Evolutionary conservation across 495 filamentous ascomycete species (phyloP).

Genomic region (Glarea lozoyensis): DNA sequence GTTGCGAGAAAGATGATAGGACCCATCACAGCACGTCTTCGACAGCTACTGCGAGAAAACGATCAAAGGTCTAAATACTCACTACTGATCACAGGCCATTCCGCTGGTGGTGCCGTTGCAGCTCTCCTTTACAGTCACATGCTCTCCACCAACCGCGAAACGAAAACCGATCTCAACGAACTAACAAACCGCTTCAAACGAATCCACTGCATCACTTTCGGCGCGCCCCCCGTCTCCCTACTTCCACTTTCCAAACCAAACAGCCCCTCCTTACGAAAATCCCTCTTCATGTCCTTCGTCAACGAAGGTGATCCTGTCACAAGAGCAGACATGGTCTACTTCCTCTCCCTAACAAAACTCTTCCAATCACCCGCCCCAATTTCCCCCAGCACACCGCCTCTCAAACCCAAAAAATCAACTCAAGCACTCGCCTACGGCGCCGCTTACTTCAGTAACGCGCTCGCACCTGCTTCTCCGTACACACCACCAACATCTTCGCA

Average conservation of each 20-base stretch:
- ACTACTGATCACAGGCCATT: constrained; percentile 75
- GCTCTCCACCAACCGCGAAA: constrained; percentile 43
- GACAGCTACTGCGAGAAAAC: constrained; percentile 58
- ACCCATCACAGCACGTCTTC: constrained; percentile 59
- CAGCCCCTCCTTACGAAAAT: constrained; percentile 42
- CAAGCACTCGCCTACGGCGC: constrained; percentile 8
- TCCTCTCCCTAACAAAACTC: constrained; percentile 60
- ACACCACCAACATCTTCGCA: constrained; percentile 15
- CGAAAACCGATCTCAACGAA: constrained; percentile 54
- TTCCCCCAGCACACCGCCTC: constrained; percentile 7
- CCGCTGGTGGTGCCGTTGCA: constrained; percentile 74
- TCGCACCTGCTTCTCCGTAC: constrained; percentile 3
- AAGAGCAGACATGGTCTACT: constrained; percentile 65
- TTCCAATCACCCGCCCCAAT: constrained; percentile 54
- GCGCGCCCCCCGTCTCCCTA: constrained; percentile 65
- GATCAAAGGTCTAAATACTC: constrained; percentile 56
- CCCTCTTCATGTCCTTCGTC: constrained; percentile 64
- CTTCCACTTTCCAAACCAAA: constrained; percentile 53
- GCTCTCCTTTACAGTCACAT: constrained; percentile 72
- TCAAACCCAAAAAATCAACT: constrained; percentile 12
- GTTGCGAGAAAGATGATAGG: constrained; percentile 68
- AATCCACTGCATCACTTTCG: constrained; percentile 76
- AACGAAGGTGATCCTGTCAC: constrained; percentile 81
- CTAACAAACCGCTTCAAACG: constrained; percentile 63
- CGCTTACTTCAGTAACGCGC: constrained; percentile 6